A percentile compares a stretch with the other conserved stretches of the same genome.
Evolutionary conservation across 495 filamentous ascomycete genomes (phyloP).

Genomic region (Lindgomyces ingoldianus): DNA sequence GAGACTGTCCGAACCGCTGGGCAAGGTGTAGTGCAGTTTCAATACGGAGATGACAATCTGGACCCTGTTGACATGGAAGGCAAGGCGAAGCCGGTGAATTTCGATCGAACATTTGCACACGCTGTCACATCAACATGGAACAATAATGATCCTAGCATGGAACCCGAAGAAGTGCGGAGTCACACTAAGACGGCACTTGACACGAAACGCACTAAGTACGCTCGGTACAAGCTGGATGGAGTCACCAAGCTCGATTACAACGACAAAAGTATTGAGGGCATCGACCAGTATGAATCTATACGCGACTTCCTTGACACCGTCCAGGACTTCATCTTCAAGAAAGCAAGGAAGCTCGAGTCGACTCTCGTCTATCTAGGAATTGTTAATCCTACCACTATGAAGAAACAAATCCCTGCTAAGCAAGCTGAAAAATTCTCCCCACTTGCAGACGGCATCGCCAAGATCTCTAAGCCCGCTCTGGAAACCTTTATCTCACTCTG

Average conservation of each 20-base stretch:
- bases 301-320: constrained; percentile 80
- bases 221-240: constrained; percentile 48
- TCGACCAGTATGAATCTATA: constrained; percentile 84
- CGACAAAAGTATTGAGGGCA: constrained; percentile 61
- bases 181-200: constrained; percentile 65
- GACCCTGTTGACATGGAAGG: constrained; percentile 99
- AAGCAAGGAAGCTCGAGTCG: constrained; percentile 57
- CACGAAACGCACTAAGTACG: constrained; percentile 63
- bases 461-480: constrained; percentile 74
- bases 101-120: constrained; percentile 88
- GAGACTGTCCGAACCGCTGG: constrained; percentile 89
- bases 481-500: constrained; percentile 77
- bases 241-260: constrained; percentile 57
- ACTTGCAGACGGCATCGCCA: constrained; percentile 66
- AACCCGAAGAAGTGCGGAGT: constrained; percentile 71
- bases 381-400: neutral
- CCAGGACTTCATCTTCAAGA: constrained; percentile 63
- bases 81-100: constrained; percentile 86
- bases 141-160: constrained; percentile 68
- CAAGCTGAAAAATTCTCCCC: constrained; percentile 21
- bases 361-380: constrained; percentile 26
- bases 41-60: constrained; percentile 91
- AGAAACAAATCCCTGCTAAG: neutral
- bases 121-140: constrained; percentile 73
- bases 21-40: constrained; percentile 87